Conservation (phyloP, 495 filamentous ascomycete genomes). For the Collariella sp. region DNA sequence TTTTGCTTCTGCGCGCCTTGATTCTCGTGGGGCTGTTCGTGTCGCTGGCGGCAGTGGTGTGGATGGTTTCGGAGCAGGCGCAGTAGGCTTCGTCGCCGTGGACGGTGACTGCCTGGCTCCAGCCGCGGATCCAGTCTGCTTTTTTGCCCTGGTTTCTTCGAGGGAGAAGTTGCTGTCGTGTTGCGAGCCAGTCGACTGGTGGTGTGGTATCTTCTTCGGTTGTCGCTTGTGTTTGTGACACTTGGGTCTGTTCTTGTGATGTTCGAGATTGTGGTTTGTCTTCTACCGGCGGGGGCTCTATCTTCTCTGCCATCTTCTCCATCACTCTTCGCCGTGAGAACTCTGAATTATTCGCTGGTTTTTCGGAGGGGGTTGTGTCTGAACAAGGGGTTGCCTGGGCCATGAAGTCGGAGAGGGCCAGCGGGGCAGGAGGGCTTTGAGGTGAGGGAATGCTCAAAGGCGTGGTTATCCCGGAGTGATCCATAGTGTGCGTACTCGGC, state of each 20-base stretch:
- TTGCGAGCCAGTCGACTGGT: slow-evolving; percentile 20
- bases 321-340: background rate
- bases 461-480: slow-evolving; percentile 15
- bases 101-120: slow-evolving; percentile 21
- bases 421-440: slow-evolving; percentile 15
- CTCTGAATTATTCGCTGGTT: background rate
- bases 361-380: slow-evolving; percentile 15
- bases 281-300: background rate
- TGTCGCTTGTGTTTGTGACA: background rate
- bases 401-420: slow-evolving; percentile 23
- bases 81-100: slow-evolving; percentile 24
- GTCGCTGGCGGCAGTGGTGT: background rate
- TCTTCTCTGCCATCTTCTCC: too few relatives aligned
- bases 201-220: background rate
- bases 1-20: slow-evolving; percentile 12
- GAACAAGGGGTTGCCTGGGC: slow-evolving; percentile 14
- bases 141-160: slow-evolving; percentile 23
- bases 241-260: background rate
- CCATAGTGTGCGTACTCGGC: slow-evolving; percentile 12
- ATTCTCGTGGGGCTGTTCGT: too few relatives aligned
- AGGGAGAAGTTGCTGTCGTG: slow-evolving; percentile 21
- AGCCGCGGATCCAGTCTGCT: slow-evolving; percentile 30
- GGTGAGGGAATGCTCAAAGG: slow-evolving; percentile 7
- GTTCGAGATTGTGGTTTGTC: background rate
- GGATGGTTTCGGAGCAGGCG: slow-evolving; percentile 19